These are phyloP conservation scores for Candida xyloterini DNA, from an alignment of 805 yeast genomes.

Conservation along the genomic window DNA sequence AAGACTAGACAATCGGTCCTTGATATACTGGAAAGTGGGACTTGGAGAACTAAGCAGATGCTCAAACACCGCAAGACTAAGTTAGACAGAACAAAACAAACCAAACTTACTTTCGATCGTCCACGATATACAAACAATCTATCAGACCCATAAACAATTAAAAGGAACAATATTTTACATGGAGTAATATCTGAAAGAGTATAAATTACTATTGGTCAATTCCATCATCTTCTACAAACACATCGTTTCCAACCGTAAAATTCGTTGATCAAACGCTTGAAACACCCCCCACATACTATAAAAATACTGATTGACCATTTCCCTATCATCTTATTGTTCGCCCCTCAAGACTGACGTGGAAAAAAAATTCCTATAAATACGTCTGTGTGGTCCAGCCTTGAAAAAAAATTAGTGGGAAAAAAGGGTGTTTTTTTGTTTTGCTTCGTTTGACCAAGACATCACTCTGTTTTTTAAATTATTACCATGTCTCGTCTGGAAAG, in stretches of 20 bases:
- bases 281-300: not conserved
- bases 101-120: conserved; percentile 27
- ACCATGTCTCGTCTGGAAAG: conserved; percentile 36
- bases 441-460: conserved; percentile 1
- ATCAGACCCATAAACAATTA: conserved; percentile 30
- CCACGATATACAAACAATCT: conserved; percentile 31
- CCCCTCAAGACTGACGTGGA: conserved; percentile 4
- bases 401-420: conserved; percentile 9
- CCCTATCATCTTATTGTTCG: not conserved
- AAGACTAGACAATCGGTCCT: conserved; percentile 19
- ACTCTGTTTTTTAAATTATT: not conserved
- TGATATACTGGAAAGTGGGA: conserved; percentile 29
- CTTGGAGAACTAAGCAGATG: conserved; percentile 23
- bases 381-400: conserved; percentile 4
- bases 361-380: conserved; percentile 10
- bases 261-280: not conserved
- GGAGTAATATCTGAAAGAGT: not conserved
- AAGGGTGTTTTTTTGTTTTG: conserved; percentile 8
- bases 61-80: conserved; percentile 27
- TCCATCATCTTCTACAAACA: too few species aligned
- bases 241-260: not conserved
- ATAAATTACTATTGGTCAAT: not conserved
- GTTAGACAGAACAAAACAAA: conserved; percentile 1
- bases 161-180: not conserved
- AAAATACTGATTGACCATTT: not conserved